These are phyloP conservation scores for Citrus unshiu DNA, from an alignment of 345 rosid genomes.

Conservation along the genomic window DNA sequence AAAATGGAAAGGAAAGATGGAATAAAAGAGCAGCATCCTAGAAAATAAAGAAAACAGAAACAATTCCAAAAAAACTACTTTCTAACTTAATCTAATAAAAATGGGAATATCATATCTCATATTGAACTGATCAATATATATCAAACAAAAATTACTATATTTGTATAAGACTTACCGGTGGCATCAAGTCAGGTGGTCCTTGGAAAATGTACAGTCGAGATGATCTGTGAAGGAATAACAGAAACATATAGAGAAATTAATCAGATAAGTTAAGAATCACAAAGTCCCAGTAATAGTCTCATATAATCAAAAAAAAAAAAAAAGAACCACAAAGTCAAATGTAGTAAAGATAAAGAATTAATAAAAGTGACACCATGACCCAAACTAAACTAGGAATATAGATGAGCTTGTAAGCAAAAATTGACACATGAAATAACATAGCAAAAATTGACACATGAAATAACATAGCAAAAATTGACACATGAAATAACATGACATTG, in stretches of 20 bases:
- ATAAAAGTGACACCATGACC: neutral
- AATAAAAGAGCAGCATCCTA: no score
- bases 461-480: constrained; percentile 2
- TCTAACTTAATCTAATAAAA: neutral
- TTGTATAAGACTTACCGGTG: constrained; percentile 48
- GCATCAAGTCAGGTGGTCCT: constrained; percentile 91
- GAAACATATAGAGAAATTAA: neutral
- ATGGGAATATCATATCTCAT: neutral
- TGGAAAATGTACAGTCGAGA: constrained; percentile 84
- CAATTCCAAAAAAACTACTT: neutral
- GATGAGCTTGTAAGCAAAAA: neutral
- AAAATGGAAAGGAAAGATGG: no score
- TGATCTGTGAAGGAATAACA: constrained; percentile 41
- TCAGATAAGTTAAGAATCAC: neutral
- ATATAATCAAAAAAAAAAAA: no score
- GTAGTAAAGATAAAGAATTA: neutral
- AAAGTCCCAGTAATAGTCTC: neutral
- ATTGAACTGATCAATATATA: neutral
- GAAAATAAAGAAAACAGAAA: neutral
- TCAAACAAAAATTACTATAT: neutral
- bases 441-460: neutral
- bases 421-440: constrained; percentile 1
- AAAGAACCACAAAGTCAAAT: neutral
- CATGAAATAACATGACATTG: neutral
- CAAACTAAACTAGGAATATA: neutral